phyloP scores from a whole-genome alignment of 257 asterid species.

The Solanum sitiens region DNA sequence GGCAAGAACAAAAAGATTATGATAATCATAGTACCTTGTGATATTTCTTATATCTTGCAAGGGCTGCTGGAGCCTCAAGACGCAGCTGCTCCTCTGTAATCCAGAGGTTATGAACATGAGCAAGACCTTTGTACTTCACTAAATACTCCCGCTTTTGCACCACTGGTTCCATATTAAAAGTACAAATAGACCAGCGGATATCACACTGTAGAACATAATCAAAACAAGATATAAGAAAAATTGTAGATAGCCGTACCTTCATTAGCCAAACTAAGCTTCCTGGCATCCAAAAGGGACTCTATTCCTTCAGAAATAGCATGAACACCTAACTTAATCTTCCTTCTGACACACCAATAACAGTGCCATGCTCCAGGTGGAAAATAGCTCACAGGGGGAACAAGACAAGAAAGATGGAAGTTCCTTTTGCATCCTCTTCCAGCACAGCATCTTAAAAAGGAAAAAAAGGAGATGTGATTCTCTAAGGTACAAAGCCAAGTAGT shows the following conservation, averaged over 20 bases:
- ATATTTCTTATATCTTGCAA: neutral
- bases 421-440: constrained; percentile 17
- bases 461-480: neutral
- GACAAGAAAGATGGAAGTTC: constrained; percentile 24
- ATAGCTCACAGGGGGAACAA: constrained; percentile 12
- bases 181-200: neutral
- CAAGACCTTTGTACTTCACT: constrained; percentile 24
- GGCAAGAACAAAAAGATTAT: neutral
- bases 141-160: constrained; percentile 8
- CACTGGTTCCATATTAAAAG: constrained; percentile 2
- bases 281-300: constrained; percentile 14
- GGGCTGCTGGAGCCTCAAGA: neutral
- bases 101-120: constrained; percentile 22
- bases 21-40: neutral
- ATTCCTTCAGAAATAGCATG: constrained; percentile 19
- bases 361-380: constrained; percentile 21
- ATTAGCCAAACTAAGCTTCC: neutral
- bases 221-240: neutral
- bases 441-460: constrained; percentile 9
- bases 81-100: constrained; percentile 4
- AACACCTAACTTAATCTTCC: constrained; percentile 21
- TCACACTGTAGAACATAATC: neutral
- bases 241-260: constrained; percentile 7
- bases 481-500: neutral
- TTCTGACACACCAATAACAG: constrained; percentile 14